Base-by-base conservation (phyloP, 176 grass and related monocot genomes). In the Triticum urartu region DNA sequence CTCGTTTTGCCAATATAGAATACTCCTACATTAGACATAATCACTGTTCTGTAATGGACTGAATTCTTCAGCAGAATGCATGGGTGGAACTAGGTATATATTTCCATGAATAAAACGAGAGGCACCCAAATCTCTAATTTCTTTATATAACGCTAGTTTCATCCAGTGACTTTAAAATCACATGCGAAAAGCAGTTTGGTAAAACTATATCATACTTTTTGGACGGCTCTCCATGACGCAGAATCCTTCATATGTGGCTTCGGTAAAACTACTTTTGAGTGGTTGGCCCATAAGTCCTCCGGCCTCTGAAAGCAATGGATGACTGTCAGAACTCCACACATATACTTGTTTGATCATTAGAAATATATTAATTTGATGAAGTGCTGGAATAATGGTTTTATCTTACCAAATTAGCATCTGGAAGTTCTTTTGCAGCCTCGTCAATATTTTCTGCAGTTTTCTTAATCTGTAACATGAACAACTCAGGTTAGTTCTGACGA, bases 261-360 rank as follows among this genome's bases (percentile, higher is more conserved):
- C 77, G 96, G 93, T 11, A 89, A 64, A 64, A 98, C 93, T 24
- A 50, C 40, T 84, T 91, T 98, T 66, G 93, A 98, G 82, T 98
- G 96, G 73, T 95, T 92, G 86, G 93, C 90, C 93, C 96, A 98
- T 84, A 98, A 86, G 91, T 98, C 96, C 18, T 92, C 93, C 9
- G 88, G 90, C 80, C 89, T 94, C 96, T 98, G 77, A 73, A 87
- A 39, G 69, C 15, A 43, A 86, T n/a, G 50, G 63, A 89, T 56
- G 74, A 85, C 30, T 77, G 36, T 91, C 58, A 89, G 15, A 88
- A 73, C 15, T 81, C 43, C 18, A 15, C 3, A 63, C 21, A 61
- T 11, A 73, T 64, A 88, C 24, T 74, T 84, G n/a, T 62, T 12
- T 83, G 18, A 20, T 21, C 56, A 59, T 59, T 59, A 59, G 5